phyloP scores from a whole-genome alignment of 202 grass and related monocot genomes.

The Saccharum hybrid region DNA sequence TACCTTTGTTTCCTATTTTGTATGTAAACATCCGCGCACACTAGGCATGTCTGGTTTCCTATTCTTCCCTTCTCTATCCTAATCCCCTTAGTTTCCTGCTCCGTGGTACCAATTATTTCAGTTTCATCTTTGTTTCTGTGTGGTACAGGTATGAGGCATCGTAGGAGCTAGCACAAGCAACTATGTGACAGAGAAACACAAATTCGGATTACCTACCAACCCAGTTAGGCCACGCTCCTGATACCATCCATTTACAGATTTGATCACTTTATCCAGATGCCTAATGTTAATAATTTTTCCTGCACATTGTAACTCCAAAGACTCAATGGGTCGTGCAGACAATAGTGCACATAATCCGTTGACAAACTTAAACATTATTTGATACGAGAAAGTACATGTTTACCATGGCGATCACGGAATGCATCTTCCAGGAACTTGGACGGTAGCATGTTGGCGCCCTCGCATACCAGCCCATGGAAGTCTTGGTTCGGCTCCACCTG shows the following conservation, averaged over 20 bases:
- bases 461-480: conserved; percentile 83
- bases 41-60: background rate
- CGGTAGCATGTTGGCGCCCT: conserved; percentile 90
- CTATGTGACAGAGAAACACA: conserved; percentile 17
- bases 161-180: background rate
- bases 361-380: conserved; percentile 2
- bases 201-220: conserved; percentile 53
- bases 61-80: background rate
- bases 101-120: background rate
- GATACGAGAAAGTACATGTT: background rate
- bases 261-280: conserved; percentile 90
- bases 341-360: background rate
- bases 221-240: conserved; percentile 88
- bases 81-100: background rate
- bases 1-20: background rate
- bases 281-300: conserved; percentile 97
- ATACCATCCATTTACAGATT: conserved; percentile 90
- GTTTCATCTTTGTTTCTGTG: background rate
- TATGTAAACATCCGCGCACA: background rate
- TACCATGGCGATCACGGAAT: conserved; percentile 79
- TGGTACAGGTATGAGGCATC: background rate
- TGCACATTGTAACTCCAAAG: conserved; percentile 67
- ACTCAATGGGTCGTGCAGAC: conserved; percentile 32
- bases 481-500: conserved; percentile 99
- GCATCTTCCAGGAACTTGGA: conserved; percentile 90